Conservation (phyloP, 192 early-diverging fungal genomes). For the Entrophospora sp. region DNA sequence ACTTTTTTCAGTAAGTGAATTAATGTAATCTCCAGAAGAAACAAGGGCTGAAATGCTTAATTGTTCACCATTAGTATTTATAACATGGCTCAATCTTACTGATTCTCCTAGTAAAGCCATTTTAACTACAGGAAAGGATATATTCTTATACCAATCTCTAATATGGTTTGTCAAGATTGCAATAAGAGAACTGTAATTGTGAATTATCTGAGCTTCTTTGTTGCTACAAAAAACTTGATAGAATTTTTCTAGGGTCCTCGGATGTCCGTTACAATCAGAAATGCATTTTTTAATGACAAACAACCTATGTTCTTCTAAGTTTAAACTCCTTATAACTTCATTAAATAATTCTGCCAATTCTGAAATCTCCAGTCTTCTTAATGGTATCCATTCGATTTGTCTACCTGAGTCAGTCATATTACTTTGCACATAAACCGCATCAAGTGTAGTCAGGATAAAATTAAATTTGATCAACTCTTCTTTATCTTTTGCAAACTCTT, state of each 20-base stretch:
- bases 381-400: background rate
- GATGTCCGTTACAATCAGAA: background rate
- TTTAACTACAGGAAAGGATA: background rate
- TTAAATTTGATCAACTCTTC: too few species aligned
- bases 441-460: constrained; percentile 1
- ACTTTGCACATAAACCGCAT: background rate
- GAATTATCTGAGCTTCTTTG: background rate
- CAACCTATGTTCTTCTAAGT: background rate
- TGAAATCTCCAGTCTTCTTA: background rate
- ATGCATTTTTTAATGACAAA: constrained; percentile 6
- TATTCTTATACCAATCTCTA: background rate
- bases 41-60: background rate
- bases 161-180: background rate
- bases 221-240: background rate
- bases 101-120: background rate
- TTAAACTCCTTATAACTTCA: background rate
- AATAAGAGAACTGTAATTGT: background rate
- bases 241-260: background rate
- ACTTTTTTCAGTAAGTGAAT: background rate
- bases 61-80: background rate
- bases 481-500: background rate
- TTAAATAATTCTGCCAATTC: background rate
- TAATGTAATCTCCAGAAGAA: background rate
- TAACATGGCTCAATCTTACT: background rate
- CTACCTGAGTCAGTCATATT: background rate